phyloP scores from a whole-genome alignment of 345 rosid species.

The Tarenaya hassleriana region DNA sequence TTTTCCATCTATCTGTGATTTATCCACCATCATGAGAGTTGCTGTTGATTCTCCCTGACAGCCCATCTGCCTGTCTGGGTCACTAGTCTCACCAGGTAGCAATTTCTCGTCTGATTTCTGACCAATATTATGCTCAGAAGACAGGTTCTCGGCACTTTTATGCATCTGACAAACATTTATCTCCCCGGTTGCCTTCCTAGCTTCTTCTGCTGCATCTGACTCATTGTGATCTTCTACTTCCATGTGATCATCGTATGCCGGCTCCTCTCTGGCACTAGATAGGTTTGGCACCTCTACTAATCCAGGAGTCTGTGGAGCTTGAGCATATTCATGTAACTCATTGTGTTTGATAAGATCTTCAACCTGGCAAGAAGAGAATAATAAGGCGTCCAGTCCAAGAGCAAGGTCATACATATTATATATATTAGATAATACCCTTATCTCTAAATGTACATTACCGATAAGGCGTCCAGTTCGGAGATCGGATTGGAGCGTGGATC shows the following conservation, averaged over 20 bases:
- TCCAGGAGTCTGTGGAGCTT: constrained; percentile 94
- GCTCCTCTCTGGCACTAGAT: constrained; percentile 55
- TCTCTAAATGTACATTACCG: too few relatives aligned
- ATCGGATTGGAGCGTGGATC: too few relatives aligned
- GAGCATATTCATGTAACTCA: constrained; percentile 59
- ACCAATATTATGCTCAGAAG: constrained; percentile 29
- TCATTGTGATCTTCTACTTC: constrained; percentile 48
- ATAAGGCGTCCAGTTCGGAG: too few relatives aligned
- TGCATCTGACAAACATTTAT: constrained; percentile 26
- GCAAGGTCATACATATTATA: too few relatives aligned
- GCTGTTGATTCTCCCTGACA: constrained; percentile 22
- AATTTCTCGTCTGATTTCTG: too few relatives aligned
- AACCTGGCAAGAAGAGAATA: constrained; percentile 36
- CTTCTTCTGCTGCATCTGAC: constrained; percentile 21
- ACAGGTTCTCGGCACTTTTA: constrained; percentile 24
- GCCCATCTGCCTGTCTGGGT: too few relatives aligned
- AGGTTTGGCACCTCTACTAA: constrained; percentile 65
- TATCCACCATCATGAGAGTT: constrained; percentile 28
- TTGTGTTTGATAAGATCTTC: constrained; percentile 38
- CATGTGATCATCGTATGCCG: constrained; percentile 58
- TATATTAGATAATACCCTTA: too few relatives aligned
- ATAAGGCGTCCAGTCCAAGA: too few relatives aligned
- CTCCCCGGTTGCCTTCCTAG: constrained; percentile 29
- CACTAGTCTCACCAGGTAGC: too few relatives aligned
- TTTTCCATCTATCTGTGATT: constrained; percentile 28